phyloP scores from a whole-genome alignment of 2,329 filamentous ascomycete genomes.

The Cladosporium sp. region DNA sequence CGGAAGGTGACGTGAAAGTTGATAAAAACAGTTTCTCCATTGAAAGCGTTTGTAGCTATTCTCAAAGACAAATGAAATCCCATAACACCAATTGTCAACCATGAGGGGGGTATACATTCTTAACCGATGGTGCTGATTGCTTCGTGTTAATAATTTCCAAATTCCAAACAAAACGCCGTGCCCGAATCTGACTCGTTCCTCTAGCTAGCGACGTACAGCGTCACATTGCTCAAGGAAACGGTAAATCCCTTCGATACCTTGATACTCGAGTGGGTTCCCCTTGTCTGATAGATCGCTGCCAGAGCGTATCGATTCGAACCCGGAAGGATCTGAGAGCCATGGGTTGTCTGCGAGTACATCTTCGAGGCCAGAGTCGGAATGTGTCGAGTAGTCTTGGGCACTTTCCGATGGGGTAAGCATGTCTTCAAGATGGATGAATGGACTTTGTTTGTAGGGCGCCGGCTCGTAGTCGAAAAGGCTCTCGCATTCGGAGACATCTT shows the following conservation, averaged over 20 bases:
- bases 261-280: slow-evolving; percentile 57
- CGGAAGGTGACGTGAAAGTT: not conserved
- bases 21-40: not conserved
- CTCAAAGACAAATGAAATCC: slow-evolving; percentile 1
- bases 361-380: slow-evolving; percentile 36
- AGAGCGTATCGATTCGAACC: slow-evolving; percentile 60
- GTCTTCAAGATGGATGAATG: slow-evolving; percentile 55
- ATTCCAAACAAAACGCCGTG: not conserved
- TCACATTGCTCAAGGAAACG: slow-evolving; percentile 67
- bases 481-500: slow-evolving; percentile 46
- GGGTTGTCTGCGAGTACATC: slow-evolving; percentile 43
- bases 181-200: not conserved
- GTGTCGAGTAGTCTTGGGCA: slow-evolving; percentile 39
- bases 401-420: slow-evolving; percentile 53
- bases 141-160: not conserved
- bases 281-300: slow-evolving; percentile 49
- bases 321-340: slow-evolving; percentile 56
- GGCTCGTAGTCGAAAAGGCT: slow-evolving; percentile 45
- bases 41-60: not conserved
- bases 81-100: not conserved
- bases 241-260: slow-evolving; percentile 67
- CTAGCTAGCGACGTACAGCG: slow-evolving; percentile 41
- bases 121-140: not conserved
- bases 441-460: slow-evolving; percentile 32
- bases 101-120: slow-evolving; percentile 5